phyloP scores from a whole-genome alignment of 805 yeast species.

The Candida broadrunensis region DNA sequence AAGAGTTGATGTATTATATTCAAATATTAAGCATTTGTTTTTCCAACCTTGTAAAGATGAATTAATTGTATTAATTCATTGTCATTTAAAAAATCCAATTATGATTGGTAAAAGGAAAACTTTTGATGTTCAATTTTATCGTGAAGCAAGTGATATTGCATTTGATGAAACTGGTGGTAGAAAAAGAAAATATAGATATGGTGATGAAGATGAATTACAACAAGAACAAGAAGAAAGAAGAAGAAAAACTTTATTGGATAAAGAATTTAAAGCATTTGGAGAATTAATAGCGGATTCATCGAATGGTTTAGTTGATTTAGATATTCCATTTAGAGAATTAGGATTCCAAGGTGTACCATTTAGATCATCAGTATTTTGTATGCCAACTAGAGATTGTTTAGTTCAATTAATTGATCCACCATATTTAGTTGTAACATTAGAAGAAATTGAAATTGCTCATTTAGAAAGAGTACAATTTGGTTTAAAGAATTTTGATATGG shows the following conservation, averaged over 20 bases:
- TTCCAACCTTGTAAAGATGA: constrained; percentile 97
- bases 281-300: constrained; percentile 90
- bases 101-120: constrained; percentile 96
- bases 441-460: constrained; percentile 91
- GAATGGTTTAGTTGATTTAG: constrained; percentile 79
- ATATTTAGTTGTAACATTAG: constrained; percentile 84
- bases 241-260: constrained; percentile 84
- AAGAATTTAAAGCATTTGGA: constrained; percentile 85
- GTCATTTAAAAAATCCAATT: constrained; percentile 88
- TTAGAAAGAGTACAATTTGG: constrained; percentile 98
- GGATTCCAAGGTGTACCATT: constrained; percentile 98
- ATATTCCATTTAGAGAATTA: constrained; percentile 90
- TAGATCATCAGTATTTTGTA: constrained; percentile 88
- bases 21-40: constrained; percentile 88
- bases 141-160: constrained; percentile 94
- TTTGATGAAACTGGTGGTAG: constrained; percentile 97
- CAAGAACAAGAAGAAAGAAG: constrained; percentile 98
- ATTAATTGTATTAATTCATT: constrained; percentile 85
- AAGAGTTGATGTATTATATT: constrained; percentile 80
- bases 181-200: constrained; percentile 82
- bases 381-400: constrained; percentile 96
- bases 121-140: constrained; percentile 90
- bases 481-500: constrained; percentile 91
- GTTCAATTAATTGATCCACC: constrained; percentile 95
- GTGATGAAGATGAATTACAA: constrained; percentile 97